Conservation (phyloP, 1,139 yeast genomes). For the Magnusiomyces sp. region DNA sequence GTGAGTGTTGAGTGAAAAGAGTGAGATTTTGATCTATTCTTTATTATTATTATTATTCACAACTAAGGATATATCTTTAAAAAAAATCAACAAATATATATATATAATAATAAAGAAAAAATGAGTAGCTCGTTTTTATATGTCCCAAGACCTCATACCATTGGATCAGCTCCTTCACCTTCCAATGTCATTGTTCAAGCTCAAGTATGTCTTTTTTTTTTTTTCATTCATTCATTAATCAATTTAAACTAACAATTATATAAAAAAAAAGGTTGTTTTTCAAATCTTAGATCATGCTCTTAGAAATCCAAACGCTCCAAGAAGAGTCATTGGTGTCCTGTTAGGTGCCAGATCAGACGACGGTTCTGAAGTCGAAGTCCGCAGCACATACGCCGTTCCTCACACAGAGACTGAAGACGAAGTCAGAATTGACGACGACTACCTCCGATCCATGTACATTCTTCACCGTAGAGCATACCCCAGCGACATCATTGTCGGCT, state of each 20-base stretch:
- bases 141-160: slow-evolving; percentile 24
- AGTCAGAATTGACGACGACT: slow-evolving; percentile 68
- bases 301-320: slow-evolving; percentile 38
- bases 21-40: no score
- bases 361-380: slow-evolving; percentile 67
- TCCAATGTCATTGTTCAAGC: slow-evolving; percentile 24
- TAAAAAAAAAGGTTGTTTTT: slow-evolving; percentile 61
- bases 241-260: slow-evolving; percentile 17
- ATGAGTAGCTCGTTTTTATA: slow-evolving; percentile 26
- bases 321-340: slow-evolving; percentile 73
- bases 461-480: slow-evolving; percentile 67
- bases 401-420: slow-evolving; percentile 71
- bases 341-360: slow-evolving; percentile 80
- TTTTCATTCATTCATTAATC: not conserved
- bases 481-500: slow-evolving; percentile 72
- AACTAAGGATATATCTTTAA: not conserved
- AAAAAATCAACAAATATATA: no score
- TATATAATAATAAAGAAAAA: slow-evolving; percentile 1
- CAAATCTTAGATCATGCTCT: slow-evolving; percentile 56
- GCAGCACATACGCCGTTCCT: slow-evolving; percentile 76
- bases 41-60: no score
- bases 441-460: slow-evolving; percentile 62
- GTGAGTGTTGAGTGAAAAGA: no score
- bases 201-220: slow-evolving; percentile 9
- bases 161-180: slow-evolving; percentile 25